These are phyloP conservation scores for Saccharum hybrid DNA, from an alignment of 202 grass and related monocot genomes.

Conservation along the genomic window DNA sequence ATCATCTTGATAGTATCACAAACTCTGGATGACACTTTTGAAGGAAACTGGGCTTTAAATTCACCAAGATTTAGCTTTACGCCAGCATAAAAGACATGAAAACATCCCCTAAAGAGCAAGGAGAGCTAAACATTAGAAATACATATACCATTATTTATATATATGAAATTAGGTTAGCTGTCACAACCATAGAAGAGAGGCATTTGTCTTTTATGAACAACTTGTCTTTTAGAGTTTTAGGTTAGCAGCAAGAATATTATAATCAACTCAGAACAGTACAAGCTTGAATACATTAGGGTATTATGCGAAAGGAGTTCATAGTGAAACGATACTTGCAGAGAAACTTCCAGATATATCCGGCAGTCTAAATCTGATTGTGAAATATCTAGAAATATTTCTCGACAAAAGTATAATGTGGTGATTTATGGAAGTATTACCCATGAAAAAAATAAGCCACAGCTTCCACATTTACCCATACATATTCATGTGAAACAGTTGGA, in stretches of 20 bases:
- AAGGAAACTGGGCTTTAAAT: slow-evolving; percentile 61
- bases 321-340: not conserved
- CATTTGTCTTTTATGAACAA: slow-evolving; percentile 5
- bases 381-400: slow-evolving; percentile 18
- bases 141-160: slow-evolving; percentile 3
- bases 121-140: slow-evolving; percentile 5
- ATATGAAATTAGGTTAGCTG: slow-evolving; percentile 6
- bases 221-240: not conserved
- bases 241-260: not conserved
- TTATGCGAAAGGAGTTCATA: not conserved
- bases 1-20: slow-evolving; percentile 31
- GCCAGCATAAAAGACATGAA: slow-evolving; percentile 39
- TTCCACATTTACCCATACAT: slow-evolving; percentile 14
- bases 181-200: not conserved
- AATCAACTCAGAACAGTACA: slow-evolving; percentile 10
- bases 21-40: slow-evolving; percentile 47
- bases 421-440: not conserved
- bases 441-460: not conserved
- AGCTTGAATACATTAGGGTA: slow-evolving; percentile 20
- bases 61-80: slow-evolving; percentile 31
- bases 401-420: not conserved
- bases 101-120: slow-evolving; percentile 51
- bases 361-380: slow-evolving; percentile 4
- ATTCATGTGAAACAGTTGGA: slow-evolving; percentile 16
- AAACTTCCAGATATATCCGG: not conserved